Percentiles rank a stretch among this genome's conserved stretches.
Evolutionary conservation across 768 basidiomycete species (phyloP).

Genomic region (Amanita subjunquillea): DNA sequence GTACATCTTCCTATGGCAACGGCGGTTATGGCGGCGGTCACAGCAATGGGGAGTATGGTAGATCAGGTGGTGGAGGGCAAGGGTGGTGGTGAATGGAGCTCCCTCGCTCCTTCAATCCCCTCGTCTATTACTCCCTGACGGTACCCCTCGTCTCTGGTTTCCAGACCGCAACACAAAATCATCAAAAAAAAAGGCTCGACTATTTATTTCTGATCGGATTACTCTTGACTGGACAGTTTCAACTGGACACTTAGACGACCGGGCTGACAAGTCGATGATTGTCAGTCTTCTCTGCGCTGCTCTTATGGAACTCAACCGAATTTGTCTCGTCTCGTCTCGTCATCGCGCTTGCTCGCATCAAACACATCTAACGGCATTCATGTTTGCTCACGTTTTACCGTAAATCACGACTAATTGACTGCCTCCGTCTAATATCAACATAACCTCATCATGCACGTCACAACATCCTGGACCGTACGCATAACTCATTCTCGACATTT

Average conservation of each 20-base stretch:
- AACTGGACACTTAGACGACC: conserved; percentile 5
- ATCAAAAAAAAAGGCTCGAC: conserved; percentile 12
- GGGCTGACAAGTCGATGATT: background rate
- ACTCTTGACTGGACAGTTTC: conserved; percentile 4
- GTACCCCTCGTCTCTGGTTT: conserved; percentile 7
- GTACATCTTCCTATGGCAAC: conserved; percentile 11
- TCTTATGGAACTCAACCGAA: conserved; percentile 31
- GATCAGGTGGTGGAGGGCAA: conserved; percentile 19
- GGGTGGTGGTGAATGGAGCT: conserved; percentile 34
- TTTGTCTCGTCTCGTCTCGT: conserved; percentile 2
- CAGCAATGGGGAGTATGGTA: conserved; percentile 6
- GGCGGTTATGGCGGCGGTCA: conserved; percentile 13
- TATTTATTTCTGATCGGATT: background rate
- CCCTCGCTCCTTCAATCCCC: too few relatives aligned
- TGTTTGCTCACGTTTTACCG: conserved; percentile 6
- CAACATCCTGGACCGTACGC: conserved; percentile 2
- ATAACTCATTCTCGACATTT: background rate
- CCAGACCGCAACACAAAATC: conserved; percentile 21
- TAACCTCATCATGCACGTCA: background rate
- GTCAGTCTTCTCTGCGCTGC: conserved; percentile 34
- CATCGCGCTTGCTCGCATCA: conserved; percentile 7
- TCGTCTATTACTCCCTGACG: conserved; percentile 8
- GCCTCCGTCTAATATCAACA: background rate
- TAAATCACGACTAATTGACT: conserved; percentile 14
- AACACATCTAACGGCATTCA: conserved; percentile 32